Conservation (phyloP, 768 basidiomycete genomes). For the Zangia roseola region DNA sequence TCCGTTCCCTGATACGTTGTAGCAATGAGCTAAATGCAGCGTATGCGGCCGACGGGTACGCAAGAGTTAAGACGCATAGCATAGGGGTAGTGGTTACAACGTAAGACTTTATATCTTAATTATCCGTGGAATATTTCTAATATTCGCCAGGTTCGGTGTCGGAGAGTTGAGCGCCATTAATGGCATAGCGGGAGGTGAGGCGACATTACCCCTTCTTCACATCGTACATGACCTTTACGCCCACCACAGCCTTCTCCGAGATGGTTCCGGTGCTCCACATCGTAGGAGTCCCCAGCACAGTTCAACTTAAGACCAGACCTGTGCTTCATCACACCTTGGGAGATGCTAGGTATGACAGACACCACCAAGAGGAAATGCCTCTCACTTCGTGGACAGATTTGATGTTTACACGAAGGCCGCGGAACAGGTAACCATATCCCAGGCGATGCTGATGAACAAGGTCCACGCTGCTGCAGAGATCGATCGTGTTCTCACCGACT, state of each 20-base stretch:
- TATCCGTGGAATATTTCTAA: not conserved
- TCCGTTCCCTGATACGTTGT: not conserved
- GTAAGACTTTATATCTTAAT: conserved; percentile 36
- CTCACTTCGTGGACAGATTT: conserved; percentile 45
- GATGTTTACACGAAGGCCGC: conserved; percentile 79
- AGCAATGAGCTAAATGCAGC: conserved; percentile 86
- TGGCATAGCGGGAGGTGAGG: conserved; percentile 71
- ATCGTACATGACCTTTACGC: conserved; percentile 1
- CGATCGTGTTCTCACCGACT: conserved; percentile 73
- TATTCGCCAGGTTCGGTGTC: conserved; percentile 71
- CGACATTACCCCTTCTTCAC: not conserved
- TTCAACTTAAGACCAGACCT: conserved; percentile 67
- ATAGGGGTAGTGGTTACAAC: conserved; percentile 79
- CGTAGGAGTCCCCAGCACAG: conserved; percentile 77
- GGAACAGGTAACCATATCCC: conserved; percentile 69
- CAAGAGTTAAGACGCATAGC: conserved; percentile 74
- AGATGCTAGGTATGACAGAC: conserved; percentile 56
- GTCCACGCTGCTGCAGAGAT: conserved; percentile 64
- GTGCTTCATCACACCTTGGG: conserved; percentile 89
- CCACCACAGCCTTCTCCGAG: conserved; percentile 66
- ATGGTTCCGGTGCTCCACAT: conserved; percentile 90
- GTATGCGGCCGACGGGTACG: conserved; percentile 93
- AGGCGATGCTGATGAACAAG: conserved; percentile 56
- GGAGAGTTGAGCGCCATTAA: conserved; percentile 89
- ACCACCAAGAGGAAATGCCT: not conserved